Evolutionary conservation across 306 rosid species (phyloP).

Genomic region (Prunus salicina): DNA sequence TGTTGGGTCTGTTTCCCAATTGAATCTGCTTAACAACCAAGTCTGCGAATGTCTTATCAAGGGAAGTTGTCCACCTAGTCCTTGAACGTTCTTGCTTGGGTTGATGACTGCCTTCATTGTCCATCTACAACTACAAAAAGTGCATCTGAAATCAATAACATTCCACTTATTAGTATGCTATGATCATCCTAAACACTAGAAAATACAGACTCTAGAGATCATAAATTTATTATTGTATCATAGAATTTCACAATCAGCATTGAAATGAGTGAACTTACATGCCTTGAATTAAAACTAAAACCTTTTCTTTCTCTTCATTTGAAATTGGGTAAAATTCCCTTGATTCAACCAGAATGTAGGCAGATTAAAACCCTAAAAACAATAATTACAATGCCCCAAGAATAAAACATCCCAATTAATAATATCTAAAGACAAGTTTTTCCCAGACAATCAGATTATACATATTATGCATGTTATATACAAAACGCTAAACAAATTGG

Average conservation of each 20-base stretch:
- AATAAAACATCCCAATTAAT: background rate
- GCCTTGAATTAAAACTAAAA: background rate
- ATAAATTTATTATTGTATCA: background rate
- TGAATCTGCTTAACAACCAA: conserved; percentile 83
- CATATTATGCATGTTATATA: background rate
- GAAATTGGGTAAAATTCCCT: background rate
- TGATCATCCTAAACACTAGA: background rate
- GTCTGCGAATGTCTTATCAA: conserved; percentile 85
- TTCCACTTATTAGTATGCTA: background rate
- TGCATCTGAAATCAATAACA: conserved; percentile 16
- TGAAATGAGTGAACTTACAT: background rate
- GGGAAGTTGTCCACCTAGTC: conserved; percentile 90
- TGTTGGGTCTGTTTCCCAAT: conserved; percentile 72
- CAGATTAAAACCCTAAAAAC: background rate
- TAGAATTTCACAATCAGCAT: background rate
- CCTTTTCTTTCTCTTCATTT: background rate
- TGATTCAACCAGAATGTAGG: background rate
- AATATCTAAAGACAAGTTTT: background rate
- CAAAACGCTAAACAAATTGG: background rate
- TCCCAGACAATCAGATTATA: background rate
- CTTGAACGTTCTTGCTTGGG: conserved; percentile 82
- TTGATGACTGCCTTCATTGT: conserved; percentile 44
- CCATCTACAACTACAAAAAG: conserved; percentile 48
- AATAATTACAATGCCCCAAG: background rate
- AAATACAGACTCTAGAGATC: background rate